Conservation (phyloP, 2,329 filamentous ascomycete species). For the Davidsoniella virescens region DNA sequence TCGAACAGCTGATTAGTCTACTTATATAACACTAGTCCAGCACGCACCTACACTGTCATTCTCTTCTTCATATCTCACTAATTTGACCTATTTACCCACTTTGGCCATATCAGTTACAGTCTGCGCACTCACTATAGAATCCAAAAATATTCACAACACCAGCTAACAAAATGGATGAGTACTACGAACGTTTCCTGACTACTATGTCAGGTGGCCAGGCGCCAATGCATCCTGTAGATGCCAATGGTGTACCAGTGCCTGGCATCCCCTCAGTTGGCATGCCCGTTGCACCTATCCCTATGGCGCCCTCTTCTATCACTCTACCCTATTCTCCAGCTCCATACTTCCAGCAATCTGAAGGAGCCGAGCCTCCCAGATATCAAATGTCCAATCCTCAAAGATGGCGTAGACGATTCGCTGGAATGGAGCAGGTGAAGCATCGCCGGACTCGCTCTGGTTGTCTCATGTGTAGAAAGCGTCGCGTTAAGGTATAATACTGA, state of each 20-base stretch:
- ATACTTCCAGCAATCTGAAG: neutral
- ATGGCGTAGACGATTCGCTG: conserved; percentile 27
- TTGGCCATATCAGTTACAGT: neutral
- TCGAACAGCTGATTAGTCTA: no score
- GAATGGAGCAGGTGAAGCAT: conserved; percentile 68
- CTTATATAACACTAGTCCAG: no score
- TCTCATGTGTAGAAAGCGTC: conserved; percentile 72
- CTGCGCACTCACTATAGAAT: neutral
- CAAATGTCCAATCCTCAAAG: conserved; percentile 23
- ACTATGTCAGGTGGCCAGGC: conserved; percentile 31
- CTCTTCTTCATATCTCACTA: no score
- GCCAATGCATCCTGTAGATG: conserved; percentile 24
- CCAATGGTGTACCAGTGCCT: conserved; percentile 22
- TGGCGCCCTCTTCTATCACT: conserved; percentile 25
- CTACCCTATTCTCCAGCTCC: conserved; percentile 29
- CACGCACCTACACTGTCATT: no score
- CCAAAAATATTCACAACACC: neutral
- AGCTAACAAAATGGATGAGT: conserved; percentile 32
- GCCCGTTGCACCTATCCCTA: conserved; percentile 16
- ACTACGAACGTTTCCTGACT: conserved; percentile 39
- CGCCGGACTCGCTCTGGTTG: conserved; percentile 86
- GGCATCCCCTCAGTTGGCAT: conserved; percentile 13
- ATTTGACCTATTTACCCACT: neutral
- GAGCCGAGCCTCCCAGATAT: neutral
- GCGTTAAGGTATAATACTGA: conserved; percentile 52